Percentiles rank a stretch among this genome's conserved stretches.
Evolutionary conservation across 2,329 filamentous ascomycete species (phyloP).

Genomic region (Diaporthe amygdali): DNA sequence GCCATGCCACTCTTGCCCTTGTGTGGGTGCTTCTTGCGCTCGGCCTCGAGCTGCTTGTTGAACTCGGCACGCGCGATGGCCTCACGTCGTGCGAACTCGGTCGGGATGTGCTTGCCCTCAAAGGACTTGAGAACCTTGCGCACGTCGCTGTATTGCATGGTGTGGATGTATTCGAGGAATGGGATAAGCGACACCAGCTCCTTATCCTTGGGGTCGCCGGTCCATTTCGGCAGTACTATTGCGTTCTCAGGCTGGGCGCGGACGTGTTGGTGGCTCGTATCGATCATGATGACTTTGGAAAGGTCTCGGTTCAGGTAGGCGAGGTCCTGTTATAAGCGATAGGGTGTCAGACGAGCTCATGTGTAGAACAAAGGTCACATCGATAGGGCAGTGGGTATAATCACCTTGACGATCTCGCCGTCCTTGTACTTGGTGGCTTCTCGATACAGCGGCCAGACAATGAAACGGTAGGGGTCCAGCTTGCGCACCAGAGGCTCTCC

Average conservation of each 20-base stretch:
- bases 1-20: constrained; percentile 62
- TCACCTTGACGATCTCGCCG: constrained; percentile 93
- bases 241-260: constrained; percentile 95
- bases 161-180: constrained; percentile 96
- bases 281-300: constrained; percentile 93
- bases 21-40: constrained; percentile 67
- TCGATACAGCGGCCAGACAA: constrained; percentile 92
- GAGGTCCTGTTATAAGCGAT: constrained; percentile 69
- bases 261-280: constrained; percentile 83
- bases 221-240: constrained; percentile 90
- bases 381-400: constrained; percentile 17
- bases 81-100: constrained; percentile 88
- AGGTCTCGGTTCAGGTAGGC: constrained; percentile 96
- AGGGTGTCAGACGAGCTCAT: constrained; percentile 26
- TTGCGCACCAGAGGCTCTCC: constrained; percentile 91
- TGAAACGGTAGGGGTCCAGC: constrained; percentile 92
- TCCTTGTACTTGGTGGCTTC: constrained; percentile 98
- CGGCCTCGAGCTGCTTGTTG: constrained; percentile 74
- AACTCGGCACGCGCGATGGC: constrained; percentile 85
- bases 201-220: constrained; percentile 80
- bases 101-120: constrained; percentile 85
- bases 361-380: neutral
- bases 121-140: constrained; percentile 87
- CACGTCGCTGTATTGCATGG: constrained; percentile 89
- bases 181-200: constrained; percentile 89